A percentile compares a stretch with the other conserved stretches of the same genome.
Conservation (phyloP, 768 basidiomycete genomes). For the Tubosaeta sp. region DNA sequence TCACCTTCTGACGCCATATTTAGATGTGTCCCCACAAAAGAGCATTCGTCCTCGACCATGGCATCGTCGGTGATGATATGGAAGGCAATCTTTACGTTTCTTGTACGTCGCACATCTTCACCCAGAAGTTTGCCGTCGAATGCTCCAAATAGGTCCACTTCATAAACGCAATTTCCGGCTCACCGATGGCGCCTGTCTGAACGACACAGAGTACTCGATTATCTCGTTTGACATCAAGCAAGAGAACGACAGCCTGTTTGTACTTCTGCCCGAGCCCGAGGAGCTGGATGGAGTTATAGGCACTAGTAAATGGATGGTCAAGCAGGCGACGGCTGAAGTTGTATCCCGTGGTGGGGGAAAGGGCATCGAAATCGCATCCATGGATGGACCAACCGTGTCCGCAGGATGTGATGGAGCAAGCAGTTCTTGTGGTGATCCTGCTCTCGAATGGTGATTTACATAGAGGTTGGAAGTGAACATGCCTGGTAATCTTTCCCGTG, state of each 20-base stretch:
- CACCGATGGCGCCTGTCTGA: slow-evolving; percentile 52
- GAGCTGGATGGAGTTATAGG: slow-evolving; percentile 61
- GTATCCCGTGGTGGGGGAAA: slow-evolving; percentile 23
- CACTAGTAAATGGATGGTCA: slow-evolving; percentile 61
- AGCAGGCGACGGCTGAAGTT: slow-evolving; percentile 45
- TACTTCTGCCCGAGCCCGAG: slow-evolving; percentile 48
- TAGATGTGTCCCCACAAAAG: slow-evolving; percentile 49
- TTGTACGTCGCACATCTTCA: slow-evolving; percentile 31
- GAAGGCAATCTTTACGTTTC: slow-evolving; percentile 49
- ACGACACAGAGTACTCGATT: slow-evolving; percentile 55
- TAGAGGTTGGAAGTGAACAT: background rate
- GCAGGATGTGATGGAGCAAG: background rate
- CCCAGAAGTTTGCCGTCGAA: background rate
- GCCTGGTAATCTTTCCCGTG: background rate
- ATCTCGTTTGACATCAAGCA: slow-evolving; percentile 56
- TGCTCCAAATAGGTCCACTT: slow-evolving; percentile 42
- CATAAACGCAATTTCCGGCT: slow-evolving; percentile 67
- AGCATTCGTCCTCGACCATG: slow-evolving; percentile 68
- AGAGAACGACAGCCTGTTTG: slow-evolving; percentile 39
- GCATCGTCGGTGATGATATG: slow-evolving; percentile 61
- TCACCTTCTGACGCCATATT: background rate
- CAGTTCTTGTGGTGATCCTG: background rate
- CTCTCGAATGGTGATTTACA: background rate
- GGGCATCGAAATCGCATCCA: slow-evolving; percentile 35
- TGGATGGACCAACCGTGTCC: background rate